Base-by-base conservation (phyloP, 805 yeast species). In the Geotrichum ghanense region DNA sequence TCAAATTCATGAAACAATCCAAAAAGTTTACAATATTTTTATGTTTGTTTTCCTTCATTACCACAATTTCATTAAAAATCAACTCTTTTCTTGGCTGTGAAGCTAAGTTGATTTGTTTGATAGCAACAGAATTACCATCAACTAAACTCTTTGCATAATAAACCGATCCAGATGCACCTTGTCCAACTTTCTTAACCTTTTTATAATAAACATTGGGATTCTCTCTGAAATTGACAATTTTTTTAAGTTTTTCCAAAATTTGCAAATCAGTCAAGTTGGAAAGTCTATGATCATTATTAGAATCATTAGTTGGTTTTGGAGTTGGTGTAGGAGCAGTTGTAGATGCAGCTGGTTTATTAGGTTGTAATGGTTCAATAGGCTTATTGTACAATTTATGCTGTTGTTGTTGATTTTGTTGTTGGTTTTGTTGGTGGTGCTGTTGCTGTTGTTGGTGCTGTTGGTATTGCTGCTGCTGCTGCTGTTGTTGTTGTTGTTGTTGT, bases 111-210 rank as follows among this genome's bases (percentile, higher is more conserved):
- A 92, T 92, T 68, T 92, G 97, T 62, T 92, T 92, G 56, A 92
- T 85, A 6, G 99, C 99, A 34, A 92, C 97, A 22, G 49, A 44
- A 40, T 52, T 72, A 31, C 53, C 55, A 34, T 58, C 56, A 23
- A 59, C 66, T n/a, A 68, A 54, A n/a, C 70, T 70, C 41, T 80
- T 76, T 0, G 97, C 97, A 24, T 92, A 86, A 58, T 81, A 92
- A 24, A 92, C 99, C 35, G 95, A 95, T 46, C 98, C 99, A 14
- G 94, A 82, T 0, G 98, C 98, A 59, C 99, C 98, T 67, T 92
- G 98, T 1, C 99, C 99, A 52, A 92, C 82, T 63, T 90, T 89
- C 34, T 76, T 73, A 51, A 90, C 56, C 51, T 64, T 68, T 46
- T 67, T 66, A 50, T 64, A 69, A 17, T 64, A 53, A 3, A 87